Percentiles rank a stretch among this genome's conserved stretches.
Conservation (phyloP, 2,329 filamentous ascomycete genomes). For the Fusarium circinatum region DNA sequence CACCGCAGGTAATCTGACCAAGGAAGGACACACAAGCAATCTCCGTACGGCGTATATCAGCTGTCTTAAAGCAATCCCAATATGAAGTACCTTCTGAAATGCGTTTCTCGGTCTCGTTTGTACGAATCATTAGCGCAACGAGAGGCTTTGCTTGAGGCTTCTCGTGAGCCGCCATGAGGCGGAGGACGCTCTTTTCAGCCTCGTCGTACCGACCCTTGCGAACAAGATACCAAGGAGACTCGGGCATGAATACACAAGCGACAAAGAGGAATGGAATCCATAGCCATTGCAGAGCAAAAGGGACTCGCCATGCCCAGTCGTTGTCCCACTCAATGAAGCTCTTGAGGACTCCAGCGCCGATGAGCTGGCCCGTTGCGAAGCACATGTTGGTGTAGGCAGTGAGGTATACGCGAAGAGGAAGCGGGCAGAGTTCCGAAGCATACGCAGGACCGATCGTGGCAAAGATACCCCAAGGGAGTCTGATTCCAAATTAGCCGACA, state of each 20-base stretch:
- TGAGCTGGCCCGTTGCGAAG: background rate
- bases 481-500: fast-evolving
- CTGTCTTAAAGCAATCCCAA: background rate
- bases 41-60: background rate
- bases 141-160: background rate
- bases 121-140: background rate
- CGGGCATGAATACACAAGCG: background rate
- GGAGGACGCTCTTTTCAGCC: background rate
- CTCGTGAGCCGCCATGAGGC: background rate
- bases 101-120: background rate
- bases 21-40: background rate
- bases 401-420: background rate
- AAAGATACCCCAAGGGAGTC: background rate
- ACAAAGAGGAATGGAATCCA: background rate
- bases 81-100: background rate
- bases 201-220: background rate
- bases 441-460: background rate
- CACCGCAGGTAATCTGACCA: background rate
- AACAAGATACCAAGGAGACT: background rate
- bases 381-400: background rate
- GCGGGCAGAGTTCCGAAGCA: background rate
- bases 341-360: background rate
- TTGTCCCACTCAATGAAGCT: background rate
- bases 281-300: background rate
- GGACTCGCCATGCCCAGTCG: background rate